Evolutionary conservation across 2,329 filamentous ascomycete genomes (phyloP).

Genomic region (Scorias spongiosa): DNA sequence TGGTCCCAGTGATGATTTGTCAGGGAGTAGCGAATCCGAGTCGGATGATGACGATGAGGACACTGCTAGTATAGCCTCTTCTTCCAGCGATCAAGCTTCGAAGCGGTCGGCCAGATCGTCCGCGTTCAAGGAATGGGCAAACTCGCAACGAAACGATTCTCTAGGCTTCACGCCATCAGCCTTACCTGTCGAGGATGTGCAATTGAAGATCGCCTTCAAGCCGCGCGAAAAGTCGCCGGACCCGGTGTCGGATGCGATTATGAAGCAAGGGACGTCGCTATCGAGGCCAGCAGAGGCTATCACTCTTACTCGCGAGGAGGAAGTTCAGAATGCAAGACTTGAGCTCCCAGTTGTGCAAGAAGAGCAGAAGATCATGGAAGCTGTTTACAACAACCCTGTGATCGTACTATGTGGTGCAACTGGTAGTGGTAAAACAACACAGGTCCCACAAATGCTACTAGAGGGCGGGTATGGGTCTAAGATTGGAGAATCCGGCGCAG

Average conservation of each 20-base stretch:
- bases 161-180: constrained; percentile 48
- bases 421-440: constrained; percentile 93
- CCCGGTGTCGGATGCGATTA: constrained; percentile 51
- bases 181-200: constrained; percentile 19
- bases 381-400: constrained; percentile 78
- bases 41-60: constrained; percentile 16
- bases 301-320: constrained; percentile 49
- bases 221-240: constrained; percentile 56
- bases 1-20: constrained; percentile 22
- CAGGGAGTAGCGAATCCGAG: constrained; percentile 6
- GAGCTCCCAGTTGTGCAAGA: constrained; percentile 82
- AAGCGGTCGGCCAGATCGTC: constrained; percentile 34
- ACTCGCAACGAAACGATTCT: constrained; percentile 69
- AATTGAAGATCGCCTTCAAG: constrained; percentile 44
- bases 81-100: constrained; percentile 20
- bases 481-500: constrained; percentile 30
- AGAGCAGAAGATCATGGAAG: constrained; percentile 96
- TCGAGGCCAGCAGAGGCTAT: constrained; percentile 62
- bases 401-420: constrained; percentile 90
- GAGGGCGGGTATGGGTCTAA: constrained; percentile 81
- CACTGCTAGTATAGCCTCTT: constrained; percentile 18
- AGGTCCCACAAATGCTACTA: constrained; percentile 89
- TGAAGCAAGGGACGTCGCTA: constrained; percentile 35
- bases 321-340: constrained; percentile 64
- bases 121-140: constrained; percentile 90